Percentiles rank a stretch among this genome's conserved stretches.
phyloP scores from a whole-genome alignment of 768 basidiomycete genomes.

The Russula brevipes region DNA sequence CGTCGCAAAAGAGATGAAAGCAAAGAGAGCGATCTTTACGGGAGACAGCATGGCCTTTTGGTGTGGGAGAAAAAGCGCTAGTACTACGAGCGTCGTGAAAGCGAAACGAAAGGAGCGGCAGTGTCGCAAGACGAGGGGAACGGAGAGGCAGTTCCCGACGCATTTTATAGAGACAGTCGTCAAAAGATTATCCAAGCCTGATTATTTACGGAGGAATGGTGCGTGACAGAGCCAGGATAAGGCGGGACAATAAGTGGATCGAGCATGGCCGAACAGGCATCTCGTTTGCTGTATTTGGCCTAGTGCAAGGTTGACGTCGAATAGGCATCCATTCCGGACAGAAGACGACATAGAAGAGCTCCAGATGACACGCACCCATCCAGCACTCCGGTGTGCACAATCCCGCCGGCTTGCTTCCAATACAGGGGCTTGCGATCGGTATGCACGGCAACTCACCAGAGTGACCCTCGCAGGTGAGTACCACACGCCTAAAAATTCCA shows the following conservation, averaged over 20 bases:
- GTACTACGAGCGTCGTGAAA: neutral
- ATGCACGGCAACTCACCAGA: no score
- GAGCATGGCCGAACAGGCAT: neutral
- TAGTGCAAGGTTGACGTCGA: neutral
- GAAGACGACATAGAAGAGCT: slow-evolving; percentile 7
- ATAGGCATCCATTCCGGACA: neutral
- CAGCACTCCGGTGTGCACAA: neutral
- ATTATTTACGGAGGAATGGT: neutral
- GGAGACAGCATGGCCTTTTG: slow-evolving; percentile 5
- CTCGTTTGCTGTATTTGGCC: neutral
- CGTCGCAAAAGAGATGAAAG: slow-evolving; percentile 5
- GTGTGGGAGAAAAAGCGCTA: neutral
- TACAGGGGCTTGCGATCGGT: neutral
- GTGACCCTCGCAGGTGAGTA: no score
- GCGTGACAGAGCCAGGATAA: neutral
- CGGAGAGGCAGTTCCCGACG: neutral
- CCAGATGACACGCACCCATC: neutral
- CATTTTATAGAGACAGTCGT: neutral
- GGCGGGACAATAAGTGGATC: neutral
- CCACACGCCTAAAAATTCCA: neutral
- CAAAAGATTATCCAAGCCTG: neutral
- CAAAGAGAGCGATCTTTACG: slow-evolving; percentile 10
- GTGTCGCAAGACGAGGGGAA: neutral
- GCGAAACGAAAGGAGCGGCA: neutral
- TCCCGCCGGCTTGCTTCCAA: neutral